phyloP scores from a whole-genome alignment of 495 filamentous ascomycete species.

The Collariella sp. region DNA sequence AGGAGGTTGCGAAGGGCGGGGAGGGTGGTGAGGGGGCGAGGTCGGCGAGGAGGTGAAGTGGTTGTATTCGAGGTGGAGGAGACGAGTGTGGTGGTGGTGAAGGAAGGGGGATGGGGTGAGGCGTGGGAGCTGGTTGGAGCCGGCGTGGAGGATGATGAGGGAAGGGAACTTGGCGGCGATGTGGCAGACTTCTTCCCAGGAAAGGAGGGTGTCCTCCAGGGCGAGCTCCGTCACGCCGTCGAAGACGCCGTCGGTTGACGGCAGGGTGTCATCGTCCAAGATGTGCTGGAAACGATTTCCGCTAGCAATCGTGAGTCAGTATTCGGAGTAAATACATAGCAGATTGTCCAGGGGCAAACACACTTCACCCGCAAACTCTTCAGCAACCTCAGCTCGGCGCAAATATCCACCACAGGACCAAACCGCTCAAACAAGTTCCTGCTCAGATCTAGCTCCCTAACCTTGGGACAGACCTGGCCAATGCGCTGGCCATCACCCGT shows the following conservation, averaged over 20 bases:
- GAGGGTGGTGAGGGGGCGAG: slow-evolving; percentile 49
- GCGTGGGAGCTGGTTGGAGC: slow-evolving; percentile 39
- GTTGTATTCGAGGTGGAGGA: slow-evolving; percentile 71
- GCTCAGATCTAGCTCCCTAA: slow-evolving; percentile 78
- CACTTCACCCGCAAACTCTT: slow-evolving; percentile 63
- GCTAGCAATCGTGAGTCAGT: slow-evolving; percentile 34
- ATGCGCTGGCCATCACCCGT: slow-evolving; percentile 32
- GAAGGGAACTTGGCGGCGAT: slow-evolving; percentile 47
- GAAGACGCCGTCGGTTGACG: slow-evolving; percentile 35
- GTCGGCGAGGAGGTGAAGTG: slow-evolving; percentile 52
- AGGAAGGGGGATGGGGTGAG: slow-evolving; percentile 40
- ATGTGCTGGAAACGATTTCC: slow-evolving; percentile 62
- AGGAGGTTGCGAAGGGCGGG: slow-evolving; percentile 53
- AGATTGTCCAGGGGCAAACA: too few species aligned
- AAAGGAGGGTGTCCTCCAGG: slow-evolving; percentile 61
- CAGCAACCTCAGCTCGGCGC: slow-evolving; percentile 53
- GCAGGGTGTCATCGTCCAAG: slow-evolving; percentile 30
- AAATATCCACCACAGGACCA: slow-evolving; percentile 58
- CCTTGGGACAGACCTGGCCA: slow-evolving; percentile 48
- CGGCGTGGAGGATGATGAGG: slow-evolving; percentile 47
- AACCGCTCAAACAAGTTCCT: slow-evolving; percentile 69
- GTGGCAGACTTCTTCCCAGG: slow-evolving; percentile 59
- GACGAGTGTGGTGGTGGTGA: slow-evolving; percentile 37
- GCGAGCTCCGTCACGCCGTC: slow-evolving; percentile 56
- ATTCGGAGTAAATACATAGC: slow-evolving; percentile 23